phyloP scores from a whole-genome alignment of 75 land plant species.

The Cunninghamia lanceolata region DNA sequence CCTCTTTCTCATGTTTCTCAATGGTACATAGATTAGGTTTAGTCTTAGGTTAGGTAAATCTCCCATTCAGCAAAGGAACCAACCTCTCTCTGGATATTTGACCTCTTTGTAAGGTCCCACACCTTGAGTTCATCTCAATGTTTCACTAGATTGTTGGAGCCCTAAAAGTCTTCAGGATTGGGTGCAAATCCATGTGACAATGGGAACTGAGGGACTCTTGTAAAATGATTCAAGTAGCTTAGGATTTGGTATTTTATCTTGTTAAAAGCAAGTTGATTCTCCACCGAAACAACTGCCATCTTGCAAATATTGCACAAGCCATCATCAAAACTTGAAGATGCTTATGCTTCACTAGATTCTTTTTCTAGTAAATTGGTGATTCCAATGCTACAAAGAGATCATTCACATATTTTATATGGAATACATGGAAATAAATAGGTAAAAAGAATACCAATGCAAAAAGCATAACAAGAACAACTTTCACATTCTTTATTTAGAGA shows the following conservation, averaged over 20 bases:
- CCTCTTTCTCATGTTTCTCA: no score
- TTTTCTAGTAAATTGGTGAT: slow-evolving; percentile 58
- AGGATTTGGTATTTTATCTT: slow-evolving; percentile 42
- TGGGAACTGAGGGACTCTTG: not conserved
- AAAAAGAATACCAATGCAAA: not conserved
- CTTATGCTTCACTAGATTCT: slow-evolving; percentile 11
- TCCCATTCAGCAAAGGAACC: no score
- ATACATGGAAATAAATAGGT: not conserved
- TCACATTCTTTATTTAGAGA: not conserved
- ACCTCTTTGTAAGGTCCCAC: no score
- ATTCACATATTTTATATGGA: not conserved
- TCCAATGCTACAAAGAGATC: slow-evolving; percentile 19
- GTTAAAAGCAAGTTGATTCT: slow-evolving; percentile 51
- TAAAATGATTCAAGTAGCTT: slow-evolving; percentile 58
- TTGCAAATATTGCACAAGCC: slow-evolving; percentile 56
- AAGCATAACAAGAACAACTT: not conserved
- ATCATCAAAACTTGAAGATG: slow-evolving; percentile 8
- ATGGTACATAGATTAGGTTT: no score
- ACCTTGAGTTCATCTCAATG: no score
- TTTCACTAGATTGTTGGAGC: no score
- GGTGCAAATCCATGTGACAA: no score
- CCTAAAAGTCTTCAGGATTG: no score
- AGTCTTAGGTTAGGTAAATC: no score
- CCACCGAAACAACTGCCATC: slow-evolving; percentile 76
- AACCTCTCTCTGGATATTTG: no score